A percentile compares a stretch with the other conserved stretches of the same genome.
phyloP scores from a whole-genome alignment of 441 rosid genomes.

The Populus hybrid region DNA sequence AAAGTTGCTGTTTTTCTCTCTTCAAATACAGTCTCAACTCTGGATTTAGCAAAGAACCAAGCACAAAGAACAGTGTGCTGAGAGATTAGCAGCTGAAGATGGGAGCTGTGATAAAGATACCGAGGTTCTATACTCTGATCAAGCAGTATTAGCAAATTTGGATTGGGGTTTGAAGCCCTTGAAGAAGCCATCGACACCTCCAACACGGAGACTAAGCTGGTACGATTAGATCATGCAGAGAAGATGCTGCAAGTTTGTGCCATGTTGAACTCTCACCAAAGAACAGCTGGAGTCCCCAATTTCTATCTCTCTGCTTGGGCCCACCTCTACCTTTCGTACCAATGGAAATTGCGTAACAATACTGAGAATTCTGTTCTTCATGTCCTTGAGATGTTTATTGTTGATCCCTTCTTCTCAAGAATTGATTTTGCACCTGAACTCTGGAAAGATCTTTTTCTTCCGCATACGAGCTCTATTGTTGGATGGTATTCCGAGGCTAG shows the following conservation, averaged over 20 bases:
- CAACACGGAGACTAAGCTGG: conserved; percentile 56
- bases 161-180: conserved; percentile 84
- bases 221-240: conserved; percentile 57
- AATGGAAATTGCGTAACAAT: conserved; percentile 46
- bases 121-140: conserved; percentile 61
- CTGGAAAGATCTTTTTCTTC: conserved; percentile 64
- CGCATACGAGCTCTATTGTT: conserved; percentile 57
- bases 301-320: conserved; percentile 78
- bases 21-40: no score
- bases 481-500: conserved; percentile 70
- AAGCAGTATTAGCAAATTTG: conserved; percentile 61
- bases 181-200: conserved; percentile 68
- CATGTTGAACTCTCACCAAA: conserved; percentile 46
- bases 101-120: conserved; percentile 28
- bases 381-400: conserved; percentile 52
- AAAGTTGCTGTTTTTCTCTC: no score
- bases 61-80: conserved; percentile 66
- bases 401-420: conserved; percentile 68
- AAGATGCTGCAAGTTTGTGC: conserved; percentile 72
- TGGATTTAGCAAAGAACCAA: conserved; percentile 28
- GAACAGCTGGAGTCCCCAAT: conserved; percentile 70
- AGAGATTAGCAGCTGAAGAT: conserved; percentile 61
- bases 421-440: conserved; percentile 63
- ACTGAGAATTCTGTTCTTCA: conserved; percentile 39
- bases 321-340: conserved; percentile 54